phyloP scores from a whole-genome alignment of 805 yeast species.

The Diddensiella caesifluorescens region DNA sequence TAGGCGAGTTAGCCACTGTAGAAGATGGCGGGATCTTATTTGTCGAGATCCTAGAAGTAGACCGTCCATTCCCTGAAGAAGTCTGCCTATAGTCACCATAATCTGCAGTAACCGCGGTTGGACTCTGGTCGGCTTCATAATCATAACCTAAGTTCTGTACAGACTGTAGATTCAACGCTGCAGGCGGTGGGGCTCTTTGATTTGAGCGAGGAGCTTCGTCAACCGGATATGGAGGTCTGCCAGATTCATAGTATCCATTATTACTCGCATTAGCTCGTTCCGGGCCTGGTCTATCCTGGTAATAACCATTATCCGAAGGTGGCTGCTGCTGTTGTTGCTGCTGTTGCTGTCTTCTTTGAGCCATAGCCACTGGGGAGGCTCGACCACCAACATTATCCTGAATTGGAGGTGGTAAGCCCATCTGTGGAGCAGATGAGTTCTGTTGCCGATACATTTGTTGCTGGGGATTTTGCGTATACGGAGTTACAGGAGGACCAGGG shows the following conservation, averaged over 20 bases:
- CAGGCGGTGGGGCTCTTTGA: slow-evolving; percentile 6
- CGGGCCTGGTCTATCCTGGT: slow-evolving; percentile 5
- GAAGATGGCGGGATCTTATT: slow-evolving; percentile 22
- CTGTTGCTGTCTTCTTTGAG: slow-evolving; percentile 13
- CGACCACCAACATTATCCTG: slow-evolving; percentile 8
- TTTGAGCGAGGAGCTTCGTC: slow-evolving; percentile 12
- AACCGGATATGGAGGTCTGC: slow-evolving; percentile 5
- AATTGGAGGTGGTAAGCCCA: slow-evolving; percentile 10
- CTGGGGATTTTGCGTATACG: slow-evolving; percentile 5
- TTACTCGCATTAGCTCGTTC: slow-evolving; percentile 1
- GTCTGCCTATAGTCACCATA: slow-evolving; percentile 33
- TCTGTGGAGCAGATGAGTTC: slow-evolving; percentile 1
- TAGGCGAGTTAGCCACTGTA: slow-evolving; percentile 16
- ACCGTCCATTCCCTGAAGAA: slow-evolving; percentile 31
- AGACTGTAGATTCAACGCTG: slow-evolving; percentile 4
- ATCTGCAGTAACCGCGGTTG: slow-evolving; percentile 19
- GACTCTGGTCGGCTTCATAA: slow-evolving; percentile 10
- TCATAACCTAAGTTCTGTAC: not conserved
- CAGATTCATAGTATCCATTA: not conserved
- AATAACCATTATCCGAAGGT: not conserved
- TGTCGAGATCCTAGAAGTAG: slow-evolving; percentile 19
- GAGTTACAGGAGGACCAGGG: slow-evolving; percentile 10
- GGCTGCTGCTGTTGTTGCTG: slow-evolving; percentile 10
- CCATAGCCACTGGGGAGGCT: slow-evolving; percentile 14
- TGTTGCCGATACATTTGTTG: slow-evolving; percentile 1